Percentiles rank a stretch among this genome's conserved stretches.
These are phyloP conservation scores for Blastobotrys robertii DNA, from an alignment of 805 yeast genomes.

Conservation along the genomic window DNA sequence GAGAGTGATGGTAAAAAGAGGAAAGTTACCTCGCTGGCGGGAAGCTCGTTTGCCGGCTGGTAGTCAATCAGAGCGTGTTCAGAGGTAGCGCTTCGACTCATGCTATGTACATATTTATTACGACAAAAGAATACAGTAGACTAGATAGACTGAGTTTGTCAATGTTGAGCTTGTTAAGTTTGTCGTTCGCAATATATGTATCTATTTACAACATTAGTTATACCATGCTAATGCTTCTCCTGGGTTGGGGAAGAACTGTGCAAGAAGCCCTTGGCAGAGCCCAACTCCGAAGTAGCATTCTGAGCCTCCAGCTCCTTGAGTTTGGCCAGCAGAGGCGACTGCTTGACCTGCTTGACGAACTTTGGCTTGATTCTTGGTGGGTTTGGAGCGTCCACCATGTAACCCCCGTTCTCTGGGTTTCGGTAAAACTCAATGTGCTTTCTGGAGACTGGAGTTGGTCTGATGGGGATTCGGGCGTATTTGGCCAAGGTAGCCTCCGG, in stretches of 20 bases:
- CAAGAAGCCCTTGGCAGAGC: constrained; percentile 6
- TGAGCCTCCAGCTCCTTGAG: constrained; percentile 9
- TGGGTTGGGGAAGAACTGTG: constrained; percentile 1
- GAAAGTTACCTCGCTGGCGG: constrained; percentile 11
- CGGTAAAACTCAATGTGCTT: constrained; percentile 75
- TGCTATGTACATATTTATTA: not conserved
- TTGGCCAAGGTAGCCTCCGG: constrained; percentile 62
- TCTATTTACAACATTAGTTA: constrained; percentile 4
- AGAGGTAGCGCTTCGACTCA: not conserved
- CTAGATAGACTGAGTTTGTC: not conserved
- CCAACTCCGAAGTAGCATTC: constrained; percentile 3
- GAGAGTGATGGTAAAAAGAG: constrained; percentile 7
- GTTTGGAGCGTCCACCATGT: constrained; percentile 27
- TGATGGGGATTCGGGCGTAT: constrained; percentile 73
- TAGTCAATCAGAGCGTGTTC: constrained; percentile 5
- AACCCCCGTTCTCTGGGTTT: constrained; percentile 64
- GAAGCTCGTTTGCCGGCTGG: constrained; percentile 19
- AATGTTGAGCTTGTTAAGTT: too few relatives aligned
- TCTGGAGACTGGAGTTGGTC: constrained; percentile 76
- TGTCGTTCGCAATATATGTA: not conserved
- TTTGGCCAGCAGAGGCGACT: constrained; percentile 11
- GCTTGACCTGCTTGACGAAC: constrained; percentile 11
- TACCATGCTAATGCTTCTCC: not conserved
- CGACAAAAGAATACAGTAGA: not conserved
- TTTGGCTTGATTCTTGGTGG: constrained; percentile 15